Base-by-base conservation (phyloP, 371 early-diverging fungal species). In the Apophysomyces ossiformis region DNA sequence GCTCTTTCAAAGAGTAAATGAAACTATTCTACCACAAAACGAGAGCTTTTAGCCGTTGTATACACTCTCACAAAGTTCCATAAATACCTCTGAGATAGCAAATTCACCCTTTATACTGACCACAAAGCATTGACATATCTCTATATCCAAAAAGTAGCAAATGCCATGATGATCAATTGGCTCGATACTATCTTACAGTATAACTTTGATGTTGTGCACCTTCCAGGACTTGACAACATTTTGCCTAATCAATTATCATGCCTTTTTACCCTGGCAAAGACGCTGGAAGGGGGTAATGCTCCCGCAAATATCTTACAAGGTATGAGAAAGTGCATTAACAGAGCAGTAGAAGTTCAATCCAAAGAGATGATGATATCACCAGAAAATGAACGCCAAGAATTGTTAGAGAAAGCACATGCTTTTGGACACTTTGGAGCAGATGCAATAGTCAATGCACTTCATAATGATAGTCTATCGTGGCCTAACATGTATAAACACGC, bases 221-320 rank as follows among this genome's bases (percentile, higher is more conserved):
- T 68, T 0, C 68, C 70, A 1, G 74, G 77, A 8, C 35, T 71
- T 0, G 32, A 1, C 66, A 69, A 35, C 60, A 59, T 26, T 76
- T 72, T 37, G 73, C 7, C 43, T 68, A n/a, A 60, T 73, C 44
- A 78, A 76, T 37, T 78, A 65, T 58, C 78, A 11, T 63, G 66
- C 44, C 61, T 76, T 8, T 70, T 73, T 43, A 43, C 43, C 43
- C 1, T 2, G 1, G 26, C 26, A 21, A 43, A 8, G 1, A 43
- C 15, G 11, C 15, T 43, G 43, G 43, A 43, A 43, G 43, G 43
- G 43, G 43, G 43, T 43, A 43, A 43, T 43, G 43, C 43, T 43
- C 15, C 43, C 43, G 43, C 43, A 43, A 43, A 8, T 43, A 43
- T 1, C 0, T 43, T 43, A 2, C 8, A 11, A 15, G 43, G 15